These are phyloP conservation scores for Hydrangea macrophylla DNA, from an alignment of 148 eudicot genomes.

Conservation along the genomic window DNA sequence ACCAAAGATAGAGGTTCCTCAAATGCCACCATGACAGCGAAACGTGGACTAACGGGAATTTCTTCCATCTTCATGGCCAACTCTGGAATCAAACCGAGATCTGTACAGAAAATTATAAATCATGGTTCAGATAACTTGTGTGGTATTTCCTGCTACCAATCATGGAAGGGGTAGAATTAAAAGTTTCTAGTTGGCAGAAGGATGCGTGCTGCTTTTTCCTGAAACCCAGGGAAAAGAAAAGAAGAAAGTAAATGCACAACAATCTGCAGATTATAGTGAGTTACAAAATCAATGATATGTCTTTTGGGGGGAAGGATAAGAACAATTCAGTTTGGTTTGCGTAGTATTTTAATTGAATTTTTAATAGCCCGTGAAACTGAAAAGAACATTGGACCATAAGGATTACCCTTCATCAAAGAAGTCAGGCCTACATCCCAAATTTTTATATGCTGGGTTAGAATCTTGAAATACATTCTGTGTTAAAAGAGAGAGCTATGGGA, in stretches of 20 bases:
- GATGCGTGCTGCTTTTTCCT: too few relatives aligned
- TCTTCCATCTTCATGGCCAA: constrained; percentile 52
- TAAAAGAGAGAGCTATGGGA: too few relatives aligned
- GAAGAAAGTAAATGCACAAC: too few relatives aligned
- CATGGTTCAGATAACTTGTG: too few relatives aligned
- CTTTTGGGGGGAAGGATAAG: not conserved
- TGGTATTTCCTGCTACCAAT: too few relatives aligned
- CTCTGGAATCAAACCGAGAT: constrained; percentile 54
- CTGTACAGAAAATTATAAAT: constrained; percentile 34
- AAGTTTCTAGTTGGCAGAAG: not conserved
- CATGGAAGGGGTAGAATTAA: too few relatives aligned
- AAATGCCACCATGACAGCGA: constrained; percentile 95
- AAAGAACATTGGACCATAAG: not conserved
- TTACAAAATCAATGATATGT: not conserved
- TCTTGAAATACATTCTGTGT: not conserved
- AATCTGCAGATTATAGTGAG: too few relatives aligned
- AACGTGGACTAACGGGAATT: constrained; percentile 70
- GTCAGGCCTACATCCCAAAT: not conserved
- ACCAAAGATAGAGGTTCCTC: constrained; percentile 65
- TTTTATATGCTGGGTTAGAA: not conserved
- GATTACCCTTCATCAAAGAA: too few relatives aligned
- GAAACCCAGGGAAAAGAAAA: too few relatives aligned
- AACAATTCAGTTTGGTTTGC: constrained; percentile 3
- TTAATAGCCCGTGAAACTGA: not conserved
- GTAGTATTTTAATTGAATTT: not conserved